Evolutionary conservation across 345 rosid genomes (phyloP).

Genomic region (Hibiscus mutabilis): DNA sequence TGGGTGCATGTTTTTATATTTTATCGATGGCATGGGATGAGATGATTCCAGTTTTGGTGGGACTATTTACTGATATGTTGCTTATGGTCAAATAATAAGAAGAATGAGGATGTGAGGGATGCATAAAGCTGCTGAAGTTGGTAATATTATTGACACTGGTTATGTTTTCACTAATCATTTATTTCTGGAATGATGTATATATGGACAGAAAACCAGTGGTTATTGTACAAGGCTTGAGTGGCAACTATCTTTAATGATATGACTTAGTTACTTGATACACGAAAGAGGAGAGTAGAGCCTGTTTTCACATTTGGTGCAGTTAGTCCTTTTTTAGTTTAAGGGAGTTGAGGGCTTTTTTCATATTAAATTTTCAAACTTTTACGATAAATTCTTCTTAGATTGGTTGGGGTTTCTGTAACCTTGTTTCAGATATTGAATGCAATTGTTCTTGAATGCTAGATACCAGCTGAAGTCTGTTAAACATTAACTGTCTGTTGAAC

Average conservation of each 20-base stretch:
- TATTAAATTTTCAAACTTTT: not conserved
- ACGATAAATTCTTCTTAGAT: not conserved
- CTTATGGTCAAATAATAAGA: not conserved
- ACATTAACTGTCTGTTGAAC: not conserved
- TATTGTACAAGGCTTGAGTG: not conserved
- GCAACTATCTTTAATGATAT: not conserved
- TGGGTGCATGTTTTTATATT: too few species aligned
- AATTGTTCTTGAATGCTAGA: not conserved
- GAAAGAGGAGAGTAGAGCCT: not conserved
- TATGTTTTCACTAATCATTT: not conserved
- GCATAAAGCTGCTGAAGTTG: not conserved
- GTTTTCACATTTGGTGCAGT: not conserved
- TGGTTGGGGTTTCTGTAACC: not conserved
- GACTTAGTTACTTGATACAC: not conserved
- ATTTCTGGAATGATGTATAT: not conserved
- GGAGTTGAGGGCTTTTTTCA: not conserved
- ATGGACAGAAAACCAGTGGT: not conserved
- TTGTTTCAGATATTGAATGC: not conserved
- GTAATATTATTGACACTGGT: not conserved
- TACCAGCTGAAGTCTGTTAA: not conserved
- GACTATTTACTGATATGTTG: not conserved
- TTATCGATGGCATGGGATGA: not conserved
- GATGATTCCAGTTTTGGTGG: not conserved
- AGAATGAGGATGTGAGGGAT: not conserved
- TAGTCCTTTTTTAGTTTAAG: not conserved